Evolutionary conservation across 495 filamentous ascomycete species (phyloP).

Genomic region (Parathielavia hyrcaniae): DNA sequence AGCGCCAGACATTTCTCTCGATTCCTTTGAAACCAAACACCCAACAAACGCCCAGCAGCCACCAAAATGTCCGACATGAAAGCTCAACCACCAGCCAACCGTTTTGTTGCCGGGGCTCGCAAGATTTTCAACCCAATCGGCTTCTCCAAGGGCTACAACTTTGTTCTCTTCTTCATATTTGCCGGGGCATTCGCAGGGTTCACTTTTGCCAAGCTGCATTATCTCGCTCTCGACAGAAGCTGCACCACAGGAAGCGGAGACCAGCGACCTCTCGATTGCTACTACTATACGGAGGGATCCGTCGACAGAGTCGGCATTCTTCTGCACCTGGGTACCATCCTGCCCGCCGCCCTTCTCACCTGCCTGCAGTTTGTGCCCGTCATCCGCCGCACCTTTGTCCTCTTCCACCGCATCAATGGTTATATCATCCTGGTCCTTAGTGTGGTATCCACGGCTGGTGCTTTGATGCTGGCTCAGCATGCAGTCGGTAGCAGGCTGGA

Average conservation of each 20-base stretch:
- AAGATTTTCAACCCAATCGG: conserved; percentile 31
- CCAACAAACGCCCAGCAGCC: too few relatives aligned
- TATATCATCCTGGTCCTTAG: conserved; percentile 45
- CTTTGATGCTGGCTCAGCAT: conserved; percentile 40
- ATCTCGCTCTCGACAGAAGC: conserved; percentile 30
- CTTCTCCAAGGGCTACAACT: conserved; percentile 37
- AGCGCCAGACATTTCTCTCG: too few relatives aligned
- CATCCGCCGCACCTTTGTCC: conserved; percentile 42
- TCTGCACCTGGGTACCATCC: conserved; percentile 43
- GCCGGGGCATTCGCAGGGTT: conserved; percentile 34
- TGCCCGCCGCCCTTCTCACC: conserved; percentile 46
- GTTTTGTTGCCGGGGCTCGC: conserved; percentile 6
- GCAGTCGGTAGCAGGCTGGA: conserved; percentile 42
- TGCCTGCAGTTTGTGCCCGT: conserved; percentile 49
- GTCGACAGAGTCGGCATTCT: conserved; percentile 41
- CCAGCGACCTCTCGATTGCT: conserved; percentile 44
- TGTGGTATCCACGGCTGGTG: conserved; percentile 37
- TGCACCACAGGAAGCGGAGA: conserved; percentile 14
- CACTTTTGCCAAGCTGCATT: conserved; percentile 32
- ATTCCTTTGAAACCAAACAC: too few relatives aligned
- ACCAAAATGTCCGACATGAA: too few relatives aligned
- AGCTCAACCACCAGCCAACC: neutral
- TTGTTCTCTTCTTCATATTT: conserved; percentile 36
- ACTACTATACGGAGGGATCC: conserved; percentile 32
- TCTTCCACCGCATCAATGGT: conserved; percentile 51